phyloP scores from a whole-genome alignment of 345 rosid genomes.

The Aethionema arabicum region DNA sequence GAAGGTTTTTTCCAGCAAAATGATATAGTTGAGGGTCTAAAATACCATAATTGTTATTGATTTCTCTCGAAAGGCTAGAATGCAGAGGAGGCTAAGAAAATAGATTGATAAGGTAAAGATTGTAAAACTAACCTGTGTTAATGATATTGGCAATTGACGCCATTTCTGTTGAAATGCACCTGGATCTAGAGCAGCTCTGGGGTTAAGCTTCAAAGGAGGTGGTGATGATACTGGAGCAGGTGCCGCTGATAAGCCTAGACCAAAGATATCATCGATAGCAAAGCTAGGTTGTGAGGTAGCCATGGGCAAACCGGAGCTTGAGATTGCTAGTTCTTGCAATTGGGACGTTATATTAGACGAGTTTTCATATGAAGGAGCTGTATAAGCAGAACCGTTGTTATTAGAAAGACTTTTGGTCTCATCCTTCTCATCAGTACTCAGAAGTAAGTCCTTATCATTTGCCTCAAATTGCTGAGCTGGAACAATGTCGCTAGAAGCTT shows the following conservation, averaged over 20 bases:
- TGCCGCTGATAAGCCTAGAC: conserved; percentile 59
- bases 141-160: conserved; percentile 76
- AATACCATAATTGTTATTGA: not conserved
- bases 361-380: conserved; percentile 61
- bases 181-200: conserved; percentile 78
- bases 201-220: conserved; percentile 72
- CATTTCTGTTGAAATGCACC: conserved; percentile 86
- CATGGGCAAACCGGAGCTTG: conserved; percentile 39
- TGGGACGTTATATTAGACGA: conserved; percentile 49
- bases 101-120: not conserved
- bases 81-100: not conserved
- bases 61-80: not conserved
- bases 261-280: conserved; percentile 82
- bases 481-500: conserved; percentile 52
- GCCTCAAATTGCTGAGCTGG: conserved; percentile 73
- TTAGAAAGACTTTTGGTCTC: conserved; percentile 51
- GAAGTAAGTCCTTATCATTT: conserved; percentile 85
- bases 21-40: too few species aligned
- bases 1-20: too few species aligned
- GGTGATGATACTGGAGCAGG: conserved; percentile 52
- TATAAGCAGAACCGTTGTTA: conserved; percentile 61
- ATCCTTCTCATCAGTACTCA: conserved; percentile 77
- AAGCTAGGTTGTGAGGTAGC: conserved; percentile 51
- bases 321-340: conserved; percentile 50
- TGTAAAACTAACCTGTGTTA: conserved; percentile 56